These are phyloP conservation scores for Xylaria longipes DNA, from an alignment of 495 filamentous ascomycete genomes.

Conservation along the genomic window DNA sequence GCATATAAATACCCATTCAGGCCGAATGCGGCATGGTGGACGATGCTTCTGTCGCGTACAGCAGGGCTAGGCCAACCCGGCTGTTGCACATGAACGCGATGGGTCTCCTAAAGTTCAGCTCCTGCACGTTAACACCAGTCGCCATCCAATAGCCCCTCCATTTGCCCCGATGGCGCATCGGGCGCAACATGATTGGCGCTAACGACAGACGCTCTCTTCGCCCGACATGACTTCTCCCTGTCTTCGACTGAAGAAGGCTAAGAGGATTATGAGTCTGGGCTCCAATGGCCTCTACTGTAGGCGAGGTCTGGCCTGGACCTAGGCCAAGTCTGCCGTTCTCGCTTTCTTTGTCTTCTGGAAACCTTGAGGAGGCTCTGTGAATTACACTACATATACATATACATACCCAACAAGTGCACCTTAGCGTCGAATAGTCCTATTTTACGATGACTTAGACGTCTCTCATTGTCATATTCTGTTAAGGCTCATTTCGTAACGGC, in stretches of 20 bases:
- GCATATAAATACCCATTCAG: not conserved
- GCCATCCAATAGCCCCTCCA: conserved; percentile 12
- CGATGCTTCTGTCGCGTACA: not conserved
- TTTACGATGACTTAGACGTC: not conserved
- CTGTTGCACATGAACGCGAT: not conserved
- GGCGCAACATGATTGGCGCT: conserved; percentile 22
- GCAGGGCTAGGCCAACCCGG: not conserved
- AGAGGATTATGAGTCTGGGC: not conserved
- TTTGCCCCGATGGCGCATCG: conserved; percentile 4
- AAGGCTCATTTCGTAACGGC: not conserved
- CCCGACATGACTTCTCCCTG: conserved; percentile 13
- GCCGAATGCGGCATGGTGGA: not conserved
- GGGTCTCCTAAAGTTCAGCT: conserved; percentile 23
- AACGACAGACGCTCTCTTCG: not conserved
- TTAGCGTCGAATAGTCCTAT: not conserved
- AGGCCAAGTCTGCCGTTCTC: not conserved
- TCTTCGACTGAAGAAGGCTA: conserved; percentile 1
- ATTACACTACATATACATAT: not conserved
- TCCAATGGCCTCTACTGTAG: not conserved
- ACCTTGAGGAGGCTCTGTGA: not conserved
- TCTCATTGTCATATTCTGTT: not conserved
- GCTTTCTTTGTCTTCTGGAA: not conserved
- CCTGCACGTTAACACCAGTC: conserved; percentile 13
- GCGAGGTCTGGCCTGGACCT: not conserved
- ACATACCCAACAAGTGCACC: not conserved